Base-by-base conservation (phyloP, 768 basidiomycete species). In the Suillus hirtellus region DNA sequence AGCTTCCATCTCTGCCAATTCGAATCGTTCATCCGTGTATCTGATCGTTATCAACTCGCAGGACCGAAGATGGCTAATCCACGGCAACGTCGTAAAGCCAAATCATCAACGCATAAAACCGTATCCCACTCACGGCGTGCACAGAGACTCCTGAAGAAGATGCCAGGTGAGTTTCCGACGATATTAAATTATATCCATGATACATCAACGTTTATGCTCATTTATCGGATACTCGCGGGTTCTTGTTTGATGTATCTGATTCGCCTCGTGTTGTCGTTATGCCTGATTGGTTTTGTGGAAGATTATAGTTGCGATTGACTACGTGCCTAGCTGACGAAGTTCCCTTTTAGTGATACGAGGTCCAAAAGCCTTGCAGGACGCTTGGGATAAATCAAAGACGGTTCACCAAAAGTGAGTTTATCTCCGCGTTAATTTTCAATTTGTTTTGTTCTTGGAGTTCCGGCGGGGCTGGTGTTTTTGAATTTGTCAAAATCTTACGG, bases 361-460 rank as follows among this genome's bases (percentile, higher is more conserved):
- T 6, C 94, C 95, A 2, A 88, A 89, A 72, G 81, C 84, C 11
- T 79, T 97, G 65, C 91, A 90, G 72, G 87, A 90, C 52, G 87
- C 88, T 61, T 98, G 95, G 95, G 92, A 98, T 75, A 86, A 86
- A 67, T 79, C 79, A 59, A 93, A 92, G 77, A 98, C 95, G 12
- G 88, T 96, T 19, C 85, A 84, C 66, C 96, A 98, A 84, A 98
- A 97, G 95, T 96, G 70, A 70, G 89, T 79, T 19, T 15, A 24
- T 19, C 4, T 31, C 10, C 10, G 9, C 1, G 19, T 40, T 40
- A 8, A 11, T 42, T 21, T 58, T 0, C 7, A 42, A 19, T 6
- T 9, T 27, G 4, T 40, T 27, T 24, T 40, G 5, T 6, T 40
- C 2, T 34, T 24, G 24, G 24, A 56, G n/a, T 37, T 3, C 11